A percentile compares a stretch with the other conserved stretches of the same genome.
phyloP scores from a whole-genome alignment of 805 yeast species.

The Wickerhamiella brachini region DNA sequence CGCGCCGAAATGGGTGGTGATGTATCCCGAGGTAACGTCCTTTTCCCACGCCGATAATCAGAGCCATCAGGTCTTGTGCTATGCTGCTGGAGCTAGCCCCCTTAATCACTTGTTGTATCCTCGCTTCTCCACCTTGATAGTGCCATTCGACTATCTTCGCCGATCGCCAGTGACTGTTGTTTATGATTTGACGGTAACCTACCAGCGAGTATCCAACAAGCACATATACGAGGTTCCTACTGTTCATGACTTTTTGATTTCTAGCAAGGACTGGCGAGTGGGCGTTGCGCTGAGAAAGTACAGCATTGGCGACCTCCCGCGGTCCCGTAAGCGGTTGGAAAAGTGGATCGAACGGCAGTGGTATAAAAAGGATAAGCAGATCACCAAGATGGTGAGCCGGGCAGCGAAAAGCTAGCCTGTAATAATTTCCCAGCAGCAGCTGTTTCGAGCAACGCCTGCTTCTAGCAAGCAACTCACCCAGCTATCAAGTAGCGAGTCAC shows the following conservation, averaged over 20 bases:
- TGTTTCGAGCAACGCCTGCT: too few species aligned
- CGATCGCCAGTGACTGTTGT: conserved; percentile 22
- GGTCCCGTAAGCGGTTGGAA: conserved; percentile 21
- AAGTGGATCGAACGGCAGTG: conserved; percentile 67
- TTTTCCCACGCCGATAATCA: conserved; percentile 19
- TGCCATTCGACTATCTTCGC: conserved; percentile 16
- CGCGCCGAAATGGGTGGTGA: conserved; percentile 36
- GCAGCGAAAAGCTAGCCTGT: neutral
- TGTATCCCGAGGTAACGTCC: conserved; percentile 73
- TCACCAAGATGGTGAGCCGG: conserved; percentile 17
- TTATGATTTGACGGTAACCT: conserved; percentile 44
- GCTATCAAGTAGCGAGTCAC: too few species aligned
- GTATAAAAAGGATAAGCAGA: conserved; percentile 50
- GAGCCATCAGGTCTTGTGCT: conserved; percentile 42
- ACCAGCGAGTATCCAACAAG: conserved; percentile 17
- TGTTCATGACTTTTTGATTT: conserved; percentile 5
- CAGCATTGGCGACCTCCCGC: conserved; percentile 11
- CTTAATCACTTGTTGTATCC: conserved; percentile 61
- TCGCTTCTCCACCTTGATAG: conserved; percentile 33
- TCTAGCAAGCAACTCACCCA: too few species aligned
- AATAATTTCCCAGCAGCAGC: too few species aligned
- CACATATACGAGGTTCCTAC: conserved; percentile 5
- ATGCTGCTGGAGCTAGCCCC: conserved; percentile 45
- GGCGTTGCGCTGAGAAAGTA: conserved; percentile 9
- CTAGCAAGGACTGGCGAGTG: conserved; percentile 12